Conservation (phyloP, 2,329 filamentous ascomycete genomes). For the Sporothrix euskadiensis region DNA sequence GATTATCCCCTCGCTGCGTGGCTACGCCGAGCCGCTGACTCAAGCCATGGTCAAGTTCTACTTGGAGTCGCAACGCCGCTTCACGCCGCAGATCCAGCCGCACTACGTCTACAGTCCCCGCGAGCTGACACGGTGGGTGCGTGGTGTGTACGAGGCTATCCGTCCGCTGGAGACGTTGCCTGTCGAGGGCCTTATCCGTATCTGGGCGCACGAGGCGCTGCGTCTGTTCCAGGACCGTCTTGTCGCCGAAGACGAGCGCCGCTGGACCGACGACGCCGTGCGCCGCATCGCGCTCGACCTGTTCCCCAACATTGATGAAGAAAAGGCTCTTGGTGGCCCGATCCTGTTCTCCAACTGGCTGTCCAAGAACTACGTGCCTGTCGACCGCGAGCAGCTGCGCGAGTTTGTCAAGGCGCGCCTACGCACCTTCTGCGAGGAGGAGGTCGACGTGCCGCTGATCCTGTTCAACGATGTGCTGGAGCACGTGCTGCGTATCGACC, state of each 20-base stretch:
- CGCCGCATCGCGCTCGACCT: constrained; percentile 82
- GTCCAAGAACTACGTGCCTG: constrained; percentile 96
- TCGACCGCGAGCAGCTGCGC: constrained; percentile 89
- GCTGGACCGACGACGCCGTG: constrained; percentile 91
- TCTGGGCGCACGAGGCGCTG: constrained; percentile 97
- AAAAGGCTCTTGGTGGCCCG: constrained; percentile 83
- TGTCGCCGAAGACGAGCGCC: constrained; percentile 87
- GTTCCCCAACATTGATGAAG: constrained; percentile 94
- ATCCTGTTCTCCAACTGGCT: constrained; percentile 99
- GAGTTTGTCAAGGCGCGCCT: constrained; percentile 97
- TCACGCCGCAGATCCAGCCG: constrained; percentile 94
- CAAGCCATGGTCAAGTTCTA: constrained; percentile 98
- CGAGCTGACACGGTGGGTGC: constrained; percentile 96
- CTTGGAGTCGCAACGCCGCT: constrained; percentile 87
- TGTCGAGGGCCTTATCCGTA: constrained; percentile 87
- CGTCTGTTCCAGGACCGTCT: constrained; percentile 97
- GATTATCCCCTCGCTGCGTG: constrained; percentile 90
- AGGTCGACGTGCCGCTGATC: constrained; percentile 96
- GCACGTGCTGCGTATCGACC: constrained; percentile 95
- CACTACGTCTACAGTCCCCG: constrained; percentile 99
- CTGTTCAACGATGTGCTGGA: constrained; percentile 99
- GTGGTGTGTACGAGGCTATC: constrained; percentile 96
- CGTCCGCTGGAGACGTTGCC: constrained; percentile 84
- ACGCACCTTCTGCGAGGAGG: constrained; percentile 98
- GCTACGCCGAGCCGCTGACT: constrained; percentile 90